Conservation (phyloP, 1,139 yeast genomes). For the Taphrina communis region DNA sequence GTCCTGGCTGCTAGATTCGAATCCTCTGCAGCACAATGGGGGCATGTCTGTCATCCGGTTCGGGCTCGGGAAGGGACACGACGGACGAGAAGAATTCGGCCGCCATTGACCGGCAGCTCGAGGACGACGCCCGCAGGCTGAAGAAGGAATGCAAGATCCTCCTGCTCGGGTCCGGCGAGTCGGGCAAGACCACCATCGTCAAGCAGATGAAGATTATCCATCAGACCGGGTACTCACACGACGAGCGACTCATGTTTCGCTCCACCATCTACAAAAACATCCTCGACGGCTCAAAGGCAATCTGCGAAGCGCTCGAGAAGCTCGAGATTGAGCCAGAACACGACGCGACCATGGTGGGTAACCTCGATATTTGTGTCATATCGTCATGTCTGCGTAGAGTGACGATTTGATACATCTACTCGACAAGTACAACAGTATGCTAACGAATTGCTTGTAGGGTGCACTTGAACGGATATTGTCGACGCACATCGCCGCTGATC, state of each 20-base stretch:
- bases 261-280: conserved; percentile 94
- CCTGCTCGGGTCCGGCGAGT: conserved; percentile 89
- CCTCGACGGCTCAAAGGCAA: conserved; percentile 81
- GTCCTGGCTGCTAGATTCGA: neutral
- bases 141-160: conserved; percentile 62
- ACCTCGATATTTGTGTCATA: conserved; percentile 1
- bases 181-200: conserved; percentile 92
- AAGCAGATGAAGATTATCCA: conserved; percentile 88
- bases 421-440: neutral
- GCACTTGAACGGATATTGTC: conserved; percentile 39
- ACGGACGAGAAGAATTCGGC: conserved; percentile 34
- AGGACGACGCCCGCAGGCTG: conserved; percentile 46
- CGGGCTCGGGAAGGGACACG: conserved; percentile 18
- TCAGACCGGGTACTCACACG: conserved; percentile 79
- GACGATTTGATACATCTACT: neutral
- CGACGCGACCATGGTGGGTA: conserved; percentile 27
- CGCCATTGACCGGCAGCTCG: conserved; percentile 45
- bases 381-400: neutral
- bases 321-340: conserved; percentile 24
- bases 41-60: conserved; percentile 28
- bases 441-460: conserved; percentile 15
- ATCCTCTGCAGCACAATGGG: conserved; percentile 19
- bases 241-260: conserved; percentile 78
- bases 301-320: conserved; percentile 49
- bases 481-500: conserved; percentile 44